Evolutionary conservation across 129 eudicot genomes (phyloP), one percentile per base, ranked within the genome.

Genomic region (Tagetes erecta): DNA sequence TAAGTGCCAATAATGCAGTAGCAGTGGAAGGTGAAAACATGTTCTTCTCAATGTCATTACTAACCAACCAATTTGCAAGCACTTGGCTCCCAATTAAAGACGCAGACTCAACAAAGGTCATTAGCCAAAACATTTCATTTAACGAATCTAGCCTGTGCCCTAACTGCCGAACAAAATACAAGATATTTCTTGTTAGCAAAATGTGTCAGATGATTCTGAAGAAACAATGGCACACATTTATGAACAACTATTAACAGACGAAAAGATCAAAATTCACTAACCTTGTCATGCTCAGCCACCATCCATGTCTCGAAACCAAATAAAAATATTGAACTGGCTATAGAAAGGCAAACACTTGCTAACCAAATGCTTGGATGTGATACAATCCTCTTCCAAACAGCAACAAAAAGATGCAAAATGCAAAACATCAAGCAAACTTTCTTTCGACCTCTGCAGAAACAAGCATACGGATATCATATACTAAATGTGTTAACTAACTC

Each of bases 281-380:
- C 99, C 97, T 94, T 94, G 60, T 91, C 94, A 76, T 94, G 97
- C 73, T 88, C 97, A 80, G 85, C 81, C 41, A 94, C 97, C 93
- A 94, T 82, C 92, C 94, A 94, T 52, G 99, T 81, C 84, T 94
- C 99, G 46, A 94, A 94, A 78, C 92, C 84, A 84, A 88, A 91
- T 41, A 82, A 86, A 70, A 75, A 94, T 38, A 85, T 82, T 1
- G 97, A 81, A 76, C 81, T 85, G 53, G 99, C 84, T 47, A 94
- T 72, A 67, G 96, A 83, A 44, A 91, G 87, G 68, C 82, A 87
- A 60, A 85, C 41, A 79, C 96, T 88, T 49, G 96, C 83, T 55
- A 94, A 51, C 94, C 91, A 91, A 67, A 91, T 50, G 49, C 81
- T 76, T 33, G 98, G 88, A 77, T 86, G 80, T 53, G 88, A 73